Evolutionary conservation across 495 filamentous ascomycete species (phyloP).

Genomic region (Xylaria palmicola): DNA sequence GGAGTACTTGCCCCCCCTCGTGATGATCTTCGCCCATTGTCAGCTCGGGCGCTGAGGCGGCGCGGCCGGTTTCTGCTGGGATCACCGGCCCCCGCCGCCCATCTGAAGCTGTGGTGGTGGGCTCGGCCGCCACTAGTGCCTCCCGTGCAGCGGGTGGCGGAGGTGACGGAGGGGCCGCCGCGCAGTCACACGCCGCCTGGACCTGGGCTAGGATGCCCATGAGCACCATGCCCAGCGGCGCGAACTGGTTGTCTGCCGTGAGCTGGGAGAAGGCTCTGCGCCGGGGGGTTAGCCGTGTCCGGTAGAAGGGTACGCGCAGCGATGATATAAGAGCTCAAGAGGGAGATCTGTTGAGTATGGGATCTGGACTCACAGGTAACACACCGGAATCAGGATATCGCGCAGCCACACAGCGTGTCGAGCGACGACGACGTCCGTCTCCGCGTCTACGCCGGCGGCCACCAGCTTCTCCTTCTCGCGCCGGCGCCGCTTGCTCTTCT

Average conservation of each 20-base stretch:
- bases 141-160: neutral
- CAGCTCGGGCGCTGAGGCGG: neutral
- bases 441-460: neutral
- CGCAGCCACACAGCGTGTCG: constrained; percentile 36
- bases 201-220: constrained; percentile 64
- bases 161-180: neutral
- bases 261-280: constrained; percentile 65
- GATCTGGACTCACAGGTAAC: constrained; percentile 28
- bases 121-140: neutral
- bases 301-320: no score
- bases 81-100: no score
- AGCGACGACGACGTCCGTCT: neutral
- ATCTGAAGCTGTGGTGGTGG: neutral
- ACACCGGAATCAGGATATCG: constrained; percentile 30
- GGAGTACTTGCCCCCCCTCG: neutral
- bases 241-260: constrained; percentile 68
- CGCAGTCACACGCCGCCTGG: constrained; percentile 39
- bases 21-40: neutral
- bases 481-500: constrained; percentile 16
- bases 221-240: constrained; percentile 75
- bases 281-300: neutral
- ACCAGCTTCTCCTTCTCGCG: constrained; percentile 12
- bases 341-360: no score
- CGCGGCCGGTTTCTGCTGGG: no score
- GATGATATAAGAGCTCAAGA: no score